Conservation (phyloP, 257 asterid species). For the Solanum lignicaule region DNA sequence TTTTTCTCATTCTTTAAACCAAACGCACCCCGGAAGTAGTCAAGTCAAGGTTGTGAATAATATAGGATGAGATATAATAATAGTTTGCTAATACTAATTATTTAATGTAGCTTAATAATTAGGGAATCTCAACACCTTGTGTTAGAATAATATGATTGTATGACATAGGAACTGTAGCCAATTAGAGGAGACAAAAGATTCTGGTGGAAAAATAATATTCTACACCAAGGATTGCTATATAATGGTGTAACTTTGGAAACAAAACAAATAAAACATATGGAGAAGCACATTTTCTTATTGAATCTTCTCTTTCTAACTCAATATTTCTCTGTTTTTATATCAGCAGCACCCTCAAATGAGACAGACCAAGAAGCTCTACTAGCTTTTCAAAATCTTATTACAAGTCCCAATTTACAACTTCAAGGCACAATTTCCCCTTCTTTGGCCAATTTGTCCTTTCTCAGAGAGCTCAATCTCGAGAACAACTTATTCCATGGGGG, state of each 20-base stretch:
- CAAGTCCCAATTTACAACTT: constrained; percentile 14
- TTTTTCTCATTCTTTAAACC: neutral
- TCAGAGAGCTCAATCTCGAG: neutral
- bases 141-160: neutral
- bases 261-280: neutral
- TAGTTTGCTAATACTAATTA: neutral
- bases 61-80: neutral
- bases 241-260: neutral
- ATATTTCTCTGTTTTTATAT: neutral
- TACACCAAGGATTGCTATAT: neutral
- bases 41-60: neutral
- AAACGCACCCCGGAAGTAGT: neutral
- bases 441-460: constrained; percentile 18
- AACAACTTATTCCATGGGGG: constrained; percentile 5
- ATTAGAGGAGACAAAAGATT: neutral
- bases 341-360: constrained; percentile 3
- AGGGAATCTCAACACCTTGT: neutral
- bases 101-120: neutral
- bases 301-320: neutral
- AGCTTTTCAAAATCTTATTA: constrained; percentile 14
- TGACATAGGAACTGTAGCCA: neutral
- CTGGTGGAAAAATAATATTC: too few species aligned
- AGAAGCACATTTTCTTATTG: neutral
- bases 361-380: constrained; percentile 10
- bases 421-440: constrained; percentile 15